Conservation (phyloP, 2,329 filamentous ascomycete species). For the Juglanconis oblonga region DNA sequence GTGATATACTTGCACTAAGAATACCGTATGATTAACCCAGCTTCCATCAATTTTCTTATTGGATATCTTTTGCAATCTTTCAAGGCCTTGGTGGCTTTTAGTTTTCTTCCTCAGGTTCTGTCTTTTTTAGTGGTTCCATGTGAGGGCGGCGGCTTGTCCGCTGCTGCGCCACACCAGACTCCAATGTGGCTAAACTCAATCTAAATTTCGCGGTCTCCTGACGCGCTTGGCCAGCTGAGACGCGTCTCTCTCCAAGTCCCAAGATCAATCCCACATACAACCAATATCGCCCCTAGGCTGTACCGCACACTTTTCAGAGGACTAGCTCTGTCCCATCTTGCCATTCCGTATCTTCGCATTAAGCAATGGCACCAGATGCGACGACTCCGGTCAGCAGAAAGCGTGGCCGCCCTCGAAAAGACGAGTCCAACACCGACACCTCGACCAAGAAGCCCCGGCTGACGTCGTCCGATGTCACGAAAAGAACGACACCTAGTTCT, state of each 20-base stretch:
- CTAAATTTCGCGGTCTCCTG: not conserved
- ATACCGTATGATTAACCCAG: too few species aligned
- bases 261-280: too few species aligned
- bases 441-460: constrained; percentile 21
- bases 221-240: not conserved
- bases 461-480: constrained; percentile 6
- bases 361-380: constrained; percentile 7
- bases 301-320: not conserved
- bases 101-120: too few species aligned
- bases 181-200: not conserved
- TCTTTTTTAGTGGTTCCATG: not conserved
- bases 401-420: constrained; percentile 17
- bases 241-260: not conserved
- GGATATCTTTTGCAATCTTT: too few species aligned
- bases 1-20: too few species aligned
- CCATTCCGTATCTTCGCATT: not conserved
- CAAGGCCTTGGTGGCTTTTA: too few species aligned
- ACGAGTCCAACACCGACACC: not conserved
- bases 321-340: not conserved
- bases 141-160: not conserved
- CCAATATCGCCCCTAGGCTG: not conserved
- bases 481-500: constrained; percentile 22
- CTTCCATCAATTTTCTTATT: too few species aligned
- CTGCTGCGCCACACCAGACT: not conserved
- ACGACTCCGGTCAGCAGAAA: constrained; percentile 5